Conservation (phyloP, 192 early-diverging fungal species). For the Coemansia sp. region DNA sequence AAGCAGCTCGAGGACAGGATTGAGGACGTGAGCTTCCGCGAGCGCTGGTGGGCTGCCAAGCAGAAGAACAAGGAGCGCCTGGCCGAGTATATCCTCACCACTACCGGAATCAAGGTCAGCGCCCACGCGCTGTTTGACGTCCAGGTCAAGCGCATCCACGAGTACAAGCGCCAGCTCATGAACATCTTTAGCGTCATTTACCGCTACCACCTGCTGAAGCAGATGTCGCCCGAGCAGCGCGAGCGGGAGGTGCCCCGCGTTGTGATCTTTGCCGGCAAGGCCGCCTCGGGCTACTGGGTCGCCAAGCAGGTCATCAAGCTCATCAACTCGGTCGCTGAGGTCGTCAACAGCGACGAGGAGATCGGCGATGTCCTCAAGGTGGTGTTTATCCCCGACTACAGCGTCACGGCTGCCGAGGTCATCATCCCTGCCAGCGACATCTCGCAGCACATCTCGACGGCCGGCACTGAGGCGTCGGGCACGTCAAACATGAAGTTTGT, state of each 20-base stretch:
- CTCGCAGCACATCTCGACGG: slow-evolving; percentile 99
- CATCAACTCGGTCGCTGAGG: slow-evolving; percentile 89
- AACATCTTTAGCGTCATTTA: slow-evolving; percentile 96
- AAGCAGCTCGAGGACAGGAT: slow-evolving; percentile 62
- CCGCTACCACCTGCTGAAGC: slow-evolving; percentile 85
- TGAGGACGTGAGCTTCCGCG: slow-evolving; percentile 70
- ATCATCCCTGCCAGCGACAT: slow-evolving; percentile 98
- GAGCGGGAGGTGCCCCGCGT: slow-evolving; percentile 66
- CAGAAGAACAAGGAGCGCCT: slow-evolving; percentile 86
- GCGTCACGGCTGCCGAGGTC: slow-evolving; percentile 93
- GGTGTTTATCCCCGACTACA: slow-evolving; percentile 98
- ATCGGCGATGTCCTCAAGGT: slow-evolving; percentile 88
- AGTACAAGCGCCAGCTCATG: slow-evolving; percentile 99
- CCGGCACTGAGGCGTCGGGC: slow-evolving; percentile 97
- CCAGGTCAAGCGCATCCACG: slow-evolving; percentile 98
- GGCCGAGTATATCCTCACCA: slow-evolving; percentile 74
- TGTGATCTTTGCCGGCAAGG: slow-evolving; percentile 96
- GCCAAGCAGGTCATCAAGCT: slow-evolving; percentile 99
- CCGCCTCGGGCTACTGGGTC: slow-evolving; percentile 97
- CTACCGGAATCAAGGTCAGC: slow-evolving; percentile 70
- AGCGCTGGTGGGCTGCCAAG: slow-evolving; percentile 89
- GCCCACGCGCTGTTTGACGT: slow-evolving; percentile 94
- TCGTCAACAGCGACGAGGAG: slow-evolving; percentile 82
- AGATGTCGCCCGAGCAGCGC: slow-evolving; percentile 67
- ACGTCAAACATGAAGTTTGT: slow-evolving; percentile 99